A percentile compares a stretch with the other conserved stretches of the same genome.
phyloP scores from a whole-genome alignment of 306 rosid genomes.

The Vachellia collinsii region DNA sequence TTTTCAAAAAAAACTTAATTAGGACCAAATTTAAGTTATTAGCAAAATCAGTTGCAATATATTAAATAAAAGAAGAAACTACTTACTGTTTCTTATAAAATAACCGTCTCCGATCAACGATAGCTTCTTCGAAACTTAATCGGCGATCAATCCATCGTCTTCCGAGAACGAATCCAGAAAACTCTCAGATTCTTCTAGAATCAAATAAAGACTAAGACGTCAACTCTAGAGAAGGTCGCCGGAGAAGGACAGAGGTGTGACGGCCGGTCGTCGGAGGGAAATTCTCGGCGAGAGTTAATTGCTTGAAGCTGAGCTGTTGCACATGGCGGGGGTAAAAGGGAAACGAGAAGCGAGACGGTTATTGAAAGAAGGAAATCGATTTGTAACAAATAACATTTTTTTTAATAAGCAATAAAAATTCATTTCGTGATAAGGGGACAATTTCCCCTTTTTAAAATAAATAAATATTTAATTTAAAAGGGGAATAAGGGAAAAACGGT shows the following conservation, averaged over 20 bases:
- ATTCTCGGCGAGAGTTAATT: conserved; percentile 41
- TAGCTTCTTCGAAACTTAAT: conserved; percentile 18
- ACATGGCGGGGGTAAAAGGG: not conserved
- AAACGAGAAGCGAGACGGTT: conserved; percentile 15
- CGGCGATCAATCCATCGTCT: conserved; percentile 10
- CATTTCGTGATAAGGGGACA: conserved; percentile 24
- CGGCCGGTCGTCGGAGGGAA: conserved; percentile 35
- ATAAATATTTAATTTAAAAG: not conserved
- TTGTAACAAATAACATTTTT: not conserved
- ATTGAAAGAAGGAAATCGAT: conserved; percentile 19
- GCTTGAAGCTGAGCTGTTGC: conserved; percentile 16
- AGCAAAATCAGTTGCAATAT: not conserved
- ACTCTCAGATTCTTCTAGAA: conserved; percentile 5
- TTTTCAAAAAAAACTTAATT: not conserved
- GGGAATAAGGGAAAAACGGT: conserved; percentile 45
- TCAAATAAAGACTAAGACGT: conserved; percentile 13
- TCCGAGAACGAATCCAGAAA: not conserved
- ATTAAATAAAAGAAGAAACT: not conserved
- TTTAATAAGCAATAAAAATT: not conserved
- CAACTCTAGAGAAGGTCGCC: conserved; percentile 6
- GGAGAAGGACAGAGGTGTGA: not conserved
- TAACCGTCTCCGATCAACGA: conserved; percentile 9
- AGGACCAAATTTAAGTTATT: not conserved
- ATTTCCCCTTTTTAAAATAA: not conserved
- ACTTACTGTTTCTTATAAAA: conserved; percentile 38